A percentile compares a stretch with the other conserved stretches of the same genome.
phyloP scores from a whole-genome alignment of 805 yeast species.

The Kodamaea kaohsiungensis region DNA sequence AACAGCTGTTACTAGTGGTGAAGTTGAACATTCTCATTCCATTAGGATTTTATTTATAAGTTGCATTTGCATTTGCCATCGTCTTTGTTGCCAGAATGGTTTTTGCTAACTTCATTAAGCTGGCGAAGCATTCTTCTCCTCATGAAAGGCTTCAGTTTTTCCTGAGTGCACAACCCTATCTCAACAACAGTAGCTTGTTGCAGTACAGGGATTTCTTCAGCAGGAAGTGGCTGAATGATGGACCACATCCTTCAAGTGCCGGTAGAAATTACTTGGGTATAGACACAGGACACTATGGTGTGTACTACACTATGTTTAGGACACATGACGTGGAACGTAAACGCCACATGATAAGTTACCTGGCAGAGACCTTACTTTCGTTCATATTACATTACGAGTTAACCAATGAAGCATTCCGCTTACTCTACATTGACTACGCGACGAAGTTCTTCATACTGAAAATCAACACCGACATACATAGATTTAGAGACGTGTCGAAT shows the following conservation, averaged over 20 bases:
- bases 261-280: slow-evolving; percentile 26
- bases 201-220: slow-evolving; percentile 12
- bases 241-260: slow-evolving; percentile 25
- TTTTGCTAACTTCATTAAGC: slow-evolving; percentile 16
- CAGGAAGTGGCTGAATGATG: slow-evolving; percentile 22
- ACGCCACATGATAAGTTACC: slow-evolving; percentile 6
- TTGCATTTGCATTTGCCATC: neutral
- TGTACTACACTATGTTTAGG: slow-evolving; percentile 38
- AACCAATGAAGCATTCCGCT: neutral
- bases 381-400: slow-evolving; percentile 10
- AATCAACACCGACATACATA: slow-evolving; percentile 31
- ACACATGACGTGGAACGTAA: slow-evolving; percentile 32
- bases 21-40: neutral
- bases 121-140: slow-evolving; percentile 15
- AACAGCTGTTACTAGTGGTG: neutral
- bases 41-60: neutral
- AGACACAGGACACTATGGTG: slow-evolving; percentile 44
- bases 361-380: slow-evolving; percentile 12
- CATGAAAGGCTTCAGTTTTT: slow-evolving; percentile 24
- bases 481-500: slow-evolving; percentile 26
- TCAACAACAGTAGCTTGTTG: slow-evolving; percentile 13
- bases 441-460: slow-evolving; percentile 30
- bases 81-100: slow-evolving; percentile 4
- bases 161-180: slow-evolving; percentile 27
- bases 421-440: slow-evolving; percentile 11